phyloP scores from a whole-genome alignment of 495 filamentous ascomycete genomes.

The Hypoxylon trugodes region DNA sequence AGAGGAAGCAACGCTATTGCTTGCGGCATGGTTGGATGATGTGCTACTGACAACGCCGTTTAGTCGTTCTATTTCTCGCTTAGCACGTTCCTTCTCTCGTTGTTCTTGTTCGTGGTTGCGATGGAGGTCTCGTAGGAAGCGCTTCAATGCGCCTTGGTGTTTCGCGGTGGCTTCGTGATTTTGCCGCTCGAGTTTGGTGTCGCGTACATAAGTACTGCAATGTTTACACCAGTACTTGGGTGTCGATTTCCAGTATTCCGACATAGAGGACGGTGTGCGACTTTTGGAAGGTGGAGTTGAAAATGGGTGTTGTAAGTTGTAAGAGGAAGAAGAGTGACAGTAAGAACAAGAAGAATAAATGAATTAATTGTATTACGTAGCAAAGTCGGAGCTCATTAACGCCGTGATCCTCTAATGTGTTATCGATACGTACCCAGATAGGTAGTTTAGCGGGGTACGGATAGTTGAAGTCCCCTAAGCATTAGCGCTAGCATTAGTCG shows the following conservation, averaged over 20 bases:
- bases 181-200: slow-evolving; percentile 86
- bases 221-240: slow-evolving; percentile 98
- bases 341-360: too few species aligned
- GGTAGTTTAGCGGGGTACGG: too few species aligned
- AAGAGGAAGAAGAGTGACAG: too few species aligned
- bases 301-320: background rate
- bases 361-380: too few species aligned
- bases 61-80: slow-evolving; percentile 84
- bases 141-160: slow-evolving; percentile 89
- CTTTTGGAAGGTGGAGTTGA: too few species aligned
- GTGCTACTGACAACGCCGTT: slow-evolving; percentile 73
- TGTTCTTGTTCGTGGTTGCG: slow-evolving; percentile 78
- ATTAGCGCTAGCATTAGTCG: too few species aligned
- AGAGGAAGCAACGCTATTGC: slow-evolving; percentile 2
- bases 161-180: slow-evolving; percentile 91
- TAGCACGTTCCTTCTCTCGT: slow-evolving; percentile 80
- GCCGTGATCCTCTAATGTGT: too few species aligned
- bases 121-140: slow-evolving; percentile 88
- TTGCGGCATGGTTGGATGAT: slow-evolving; percentile 28
- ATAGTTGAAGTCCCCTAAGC: too few species aligned
- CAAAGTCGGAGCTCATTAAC: too few species aligned
- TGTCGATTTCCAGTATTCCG: slow-evolving; percentile 99
- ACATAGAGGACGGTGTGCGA: slow-evolving; percentile 62
- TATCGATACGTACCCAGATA: slow-evolving; percentile 1
- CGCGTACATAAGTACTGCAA: slow-evolving; percentile 88